Evolutionary conservation across 2,329 filamentous ascomycete genomes (phyloP), one percentile per base, ranked within the genome.

Genomic region (Metarhizium guizhouense): DNA sequence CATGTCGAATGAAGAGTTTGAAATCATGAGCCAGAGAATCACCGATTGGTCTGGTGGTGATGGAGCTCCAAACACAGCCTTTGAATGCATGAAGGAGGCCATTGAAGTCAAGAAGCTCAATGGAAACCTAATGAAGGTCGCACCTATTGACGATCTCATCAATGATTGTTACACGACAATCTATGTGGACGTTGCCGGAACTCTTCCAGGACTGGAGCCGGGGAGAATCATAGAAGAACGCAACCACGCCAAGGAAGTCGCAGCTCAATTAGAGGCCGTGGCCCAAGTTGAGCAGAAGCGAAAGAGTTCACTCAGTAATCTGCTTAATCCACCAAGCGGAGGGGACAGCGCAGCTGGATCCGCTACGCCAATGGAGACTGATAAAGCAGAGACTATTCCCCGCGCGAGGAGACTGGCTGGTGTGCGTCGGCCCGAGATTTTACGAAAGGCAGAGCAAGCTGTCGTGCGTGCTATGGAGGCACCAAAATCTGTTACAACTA

Each of bases 121-220:
- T 66, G 86, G 86, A 45, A 87, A 86, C 50, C 78, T 96, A 7
- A 94, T 95, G 81, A 96, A 96, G 70, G 82, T 87, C 0, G 82
- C 84, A 0, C 79, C 86, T 10, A 93, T 97, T 48, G 94, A 99
- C 64, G 94, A 99, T 65, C 79, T 97, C n/a, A 88, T 96, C 61
- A 88, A 86, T 25, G 94, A 99, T 70, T 85, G 88, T 51, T 99
- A 96, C 69, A 87, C 89, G 1, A 79, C 84, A 51, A 76, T 95
- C 16, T 94, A 90, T 66, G 77, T 80, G 18, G 81, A 86, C 34
- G 74, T 91, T 51, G 83, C 83, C 2, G 80, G 80, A 47, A 76
- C 75, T 3, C 71, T 90, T 2, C 79, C 81, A 0, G 75, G 76
- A 32, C 67, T 70, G n/a, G 72, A 78, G 49, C 72, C 79, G 25